Conservation (phyloP, 352 stramenopile species). For the Phytophthora crassamura region DNA sequence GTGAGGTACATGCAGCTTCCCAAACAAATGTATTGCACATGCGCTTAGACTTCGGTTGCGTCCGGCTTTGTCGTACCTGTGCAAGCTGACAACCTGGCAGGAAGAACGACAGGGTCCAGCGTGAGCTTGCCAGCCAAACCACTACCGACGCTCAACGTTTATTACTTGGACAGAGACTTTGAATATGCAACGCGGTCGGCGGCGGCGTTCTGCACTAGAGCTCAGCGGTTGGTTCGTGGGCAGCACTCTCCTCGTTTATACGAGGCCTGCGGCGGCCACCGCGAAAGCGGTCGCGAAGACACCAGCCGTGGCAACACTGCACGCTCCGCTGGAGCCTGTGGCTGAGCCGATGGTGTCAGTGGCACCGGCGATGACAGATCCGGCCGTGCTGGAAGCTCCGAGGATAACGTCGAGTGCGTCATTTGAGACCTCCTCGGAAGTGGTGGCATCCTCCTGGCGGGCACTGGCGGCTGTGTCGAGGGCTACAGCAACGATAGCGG, state of each 20-base stretch:
- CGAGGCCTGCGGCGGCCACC: constrained; percentile 8
- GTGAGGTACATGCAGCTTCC: too few species aligned
- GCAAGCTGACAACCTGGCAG: background rate
- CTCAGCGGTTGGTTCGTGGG: background rate
- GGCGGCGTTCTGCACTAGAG: constrained; percentile 17
- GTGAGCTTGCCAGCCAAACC: too few species aligned
- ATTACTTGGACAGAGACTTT: constrained; percentile 13
- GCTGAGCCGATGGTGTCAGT: constrained; percentile 1
- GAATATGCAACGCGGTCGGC: background rate
- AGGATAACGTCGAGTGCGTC: constrained; percentile 34
- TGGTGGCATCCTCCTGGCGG: constrained; percentile 19
- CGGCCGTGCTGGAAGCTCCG: constrained; percentile 16
- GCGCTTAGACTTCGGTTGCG: too few species aligned
- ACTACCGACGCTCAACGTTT: constrained; percentile 13
- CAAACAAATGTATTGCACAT: too few species aligned
- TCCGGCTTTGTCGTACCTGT: too few species aligned
- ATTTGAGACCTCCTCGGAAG: constrained; percentile 11
- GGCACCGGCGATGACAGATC: constrained; percentile 9
- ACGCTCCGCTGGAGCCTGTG: constrained; percentile 19
- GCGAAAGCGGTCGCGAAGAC: constrained; percentile 21
- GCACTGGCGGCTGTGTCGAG: constrained; percentile 18
- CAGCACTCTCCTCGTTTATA: background rate
- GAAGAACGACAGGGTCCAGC: too few species aligned
- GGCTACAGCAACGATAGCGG: background rate
- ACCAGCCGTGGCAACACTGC: background rate